Evolutionary conservation across 1,284 basidiomycete genomes (phyloP), one percentile per base, ranked within the genome.

Genomic region (Exsudoporus floridanus): DNA sequence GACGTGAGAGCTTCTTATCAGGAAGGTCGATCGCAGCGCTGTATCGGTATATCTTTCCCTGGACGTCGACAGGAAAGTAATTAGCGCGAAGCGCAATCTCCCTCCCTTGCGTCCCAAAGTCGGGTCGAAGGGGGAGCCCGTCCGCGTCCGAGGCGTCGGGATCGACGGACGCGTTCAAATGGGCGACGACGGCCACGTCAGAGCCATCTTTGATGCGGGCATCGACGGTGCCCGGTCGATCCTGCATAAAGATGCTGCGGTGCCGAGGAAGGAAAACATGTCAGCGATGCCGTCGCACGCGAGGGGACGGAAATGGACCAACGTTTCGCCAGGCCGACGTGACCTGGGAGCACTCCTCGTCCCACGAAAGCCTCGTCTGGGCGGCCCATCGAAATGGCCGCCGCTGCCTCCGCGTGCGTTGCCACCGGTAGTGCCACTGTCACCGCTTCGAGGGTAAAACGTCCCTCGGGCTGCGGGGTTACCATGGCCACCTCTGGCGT

Each of bases 181-280:
- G 62, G 0, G 68, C 63, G 4, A 90, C 72, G 19, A 86, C 71
- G 7, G 69, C 71, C 34, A 80, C 73, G 58, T 88, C 79, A 1
- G 81, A 79, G 18, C 70, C 72, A 60, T 83, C 77, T 19, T 64
- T 60, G 10, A 89, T 68, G 31, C 87, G 83, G 25, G 73, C 55
- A 60, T 90, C 87, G 52, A 89, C 61, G n/a, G 60, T 66, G 3
- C 77, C 76, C 5, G 79, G 76, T 46, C 66, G 66, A 35, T 73
- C 73, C 9, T 76, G 65, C 46, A 70, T 72, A 65, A 82, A 87
- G 36, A 89, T 72, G 18, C 84, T 88, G 25, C 21, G 4, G 16
- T n/a, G 28, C 6, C 16, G n/a, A 34, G 5, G 30, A 36, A 30
- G 14, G 23, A 12, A 27, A 23, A 23, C n/a, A 16, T 1, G 33